Percentiles rank a stretch among this genome's conserved stretches.
phyloP scores from a whole-genome alignment of 306 rosid species.

The Trichosanthes truncata region DNA sequence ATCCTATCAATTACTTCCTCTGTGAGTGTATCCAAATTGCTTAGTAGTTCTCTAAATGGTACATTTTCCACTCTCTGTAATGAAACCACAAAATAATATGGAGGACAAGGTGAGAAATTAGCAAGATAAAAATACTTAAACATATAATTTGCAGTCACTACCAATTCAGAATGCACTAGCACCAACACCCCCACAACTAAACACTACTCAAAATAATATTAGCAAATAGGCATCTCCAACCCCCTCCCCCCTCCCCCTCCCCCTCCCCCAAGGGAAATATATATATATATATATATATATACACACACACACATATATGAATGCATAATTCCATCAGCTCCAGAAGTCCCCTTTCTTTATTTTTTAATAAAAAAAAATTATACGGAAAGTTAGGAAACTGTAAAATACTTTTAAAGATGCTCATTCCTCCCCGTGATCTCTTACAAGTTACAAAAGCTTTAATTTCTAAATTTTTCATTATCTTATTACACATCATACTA shows the following conservation, averaged over 20 bases:
- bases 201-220: background rate
- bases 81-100: background rate
- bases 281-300: too few species aligned
- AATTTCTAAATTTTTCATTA: background rate
- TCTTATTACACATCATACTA: too few species aligned
- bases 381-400: background rate
- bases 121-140: background rate
- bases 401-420: background rate
- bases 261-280: background rate
- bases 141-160: background rate
- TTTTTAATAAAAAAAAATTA: background rate
- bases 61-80: slow-evolving; percentile 53
- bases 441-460: too few species aligned
- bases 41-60: slow-evolving; percentile 45
- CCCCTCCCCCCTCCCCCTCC: background rate
- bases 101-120: background rate
- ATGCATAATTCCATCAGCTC: background rate
- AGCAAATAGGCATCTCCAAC: background rate
- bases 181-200: background rate
- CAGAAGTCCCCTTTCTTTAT: background rate
- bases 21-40: slow-evolving; percentile 34
- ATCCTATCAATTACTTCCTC: slow-evolving; percentile 51
- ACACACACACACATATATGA: too few species aligned
- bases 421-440: background rate
- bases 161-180: background rate